Evolutionary conservation across 495 filamentous ascomycete genomes (phyloP).

Genomic region (Xylaria bambusicola): DNA sequence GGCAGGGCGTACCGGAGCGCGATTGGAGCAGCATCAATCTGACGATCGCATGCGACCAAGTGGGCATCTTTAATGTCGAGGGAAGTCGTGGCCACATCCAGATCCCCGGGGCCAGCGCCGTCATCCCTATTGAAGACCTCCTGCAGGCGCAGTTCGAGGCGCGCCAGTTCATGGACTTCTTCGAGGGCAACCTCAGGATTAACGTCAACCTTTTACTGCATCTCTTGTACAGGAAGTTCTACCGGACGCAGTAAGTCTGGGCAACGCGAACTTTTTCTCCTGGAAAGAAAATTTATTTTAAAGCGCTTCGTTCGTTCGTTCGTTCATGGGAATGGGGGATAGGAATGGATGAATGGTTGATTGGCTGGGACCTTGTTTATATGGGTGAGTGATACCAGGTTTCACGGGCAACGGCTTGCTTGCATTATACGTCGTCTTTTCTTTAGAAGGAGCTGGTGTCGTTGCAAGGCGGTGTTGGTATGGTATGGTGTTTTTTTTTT

Average conservation of each 20-base stretch:
- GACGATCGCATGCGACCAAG: conserved; percentile 90
- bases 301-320: too few species aligned
- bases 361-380: conserved; percentile 20
- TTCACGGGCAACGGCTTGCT: conserved; percentile 7
- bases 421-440: conserved; percentile 9
- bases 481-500: conserved; percentile 3
- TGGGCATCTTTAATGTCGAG: conserved; percentile 92
- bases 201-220: conserved; percentile 97
- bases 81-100: conserved; percentile 91
- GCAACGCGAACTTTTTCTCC: too few species aligned
- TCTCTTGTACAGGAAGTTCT: conserved; percentile 97
- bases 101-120: conserved; percentile 89
- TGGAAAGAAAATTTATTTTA: too few species aligned
- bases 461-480: neutral
- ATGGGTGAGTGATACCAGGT: conserved; percentile 21
- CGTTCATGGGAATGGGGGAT: neutral
- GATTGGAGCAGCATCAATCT: conserved; percentile 92
- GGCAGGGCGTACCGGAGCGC: conserved; percentile 80
- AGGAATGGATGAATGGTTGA: conserved; percentile 5
- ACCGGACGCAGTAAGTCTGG: conserved; percentile 66
- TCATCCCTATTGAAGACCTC: conserved; percentile 89
- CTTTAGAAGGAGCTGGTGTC: conserved; percentile 4
- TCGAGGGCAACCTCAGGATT: conserved; percentile 81
- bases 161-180: conserved; percentile 90
- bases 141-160: conserved; percentile 97